Base-by-base conservation (phyloP, 345 rosid species). In the thale cress (Arabidopsis thaliana) region DNA sequence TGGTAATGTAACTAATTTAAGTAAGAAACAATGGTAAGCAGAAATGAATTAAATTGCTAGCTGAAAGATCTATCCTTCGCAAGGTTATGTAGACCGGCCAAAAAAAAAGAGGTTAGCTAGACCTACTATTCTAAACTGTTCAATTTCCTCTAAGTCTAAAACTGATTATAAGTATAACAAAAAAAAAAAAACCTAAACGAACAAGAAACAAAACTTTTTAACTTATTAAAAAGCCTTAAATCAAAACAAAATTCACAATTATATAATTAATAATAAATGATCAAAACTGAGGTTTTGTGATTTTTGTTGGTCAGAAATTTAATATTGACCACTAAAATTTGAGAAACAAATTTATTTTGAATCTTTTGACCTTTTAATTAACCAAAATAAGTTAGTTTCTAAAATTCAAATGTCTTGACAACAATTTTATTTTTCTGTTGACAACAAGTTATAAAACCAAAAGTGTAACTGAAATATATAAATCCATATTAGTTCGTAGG, bases 1-100 rank as follows among this genome's bases (percentile, higher is more conserved):
- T 67, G 79, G 34, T 50, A 30, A 59, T 9, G 62, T 67, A 59
- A 59, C 56, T 67, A 42, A 59, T 24, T 42, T 40, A 60, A 32
- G 55, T 53, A 22, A 46, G 11, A 58, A 50, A 46, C 41, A 16
- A 46, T 46, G 57, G 32, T 37, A 30, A 74, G 67, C 73, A 30
- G 73, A 67, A 75, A 59, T 22, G 4, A 32, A 13, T 49, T 67
- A 13, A 59, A 58, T 50, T 32, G 32, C 25, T 67, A 13, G 56
- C 36, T 75, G 12, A n/a, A 30, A 12, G 9, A 32, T 48, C 25
- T 65, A 22, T 75, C 28, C 10, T 59, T 28, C 2, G 4, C 20
- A 46, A 68, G 60, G 44, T 28, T 66, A 28, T 59, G 40, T 3
- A 16, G 32, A 28, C 32, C 32, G 32, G 16, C 74, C 57, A 44